Evolutionary conservation across 306 rosid genomes (phyloP).

Genomic region (apple (Malus domestica)): ASM211411v1 NC_041796.1:6297501-6298000

Average conservation of each 20-base stretch:
- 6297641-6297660: constrained; percentile 98
- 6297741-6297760: constrained; percentile 61
- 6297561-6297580: neutral
- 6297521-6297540: neutral
- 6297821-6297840: constrained; percentile 18
- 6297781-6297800: constrained; percentile 83
- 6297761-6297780: constrained; percentile 97
- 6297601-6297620: constrained; percentile 70
- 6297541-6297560: neutral
- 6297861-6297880: constrained; percentile 15
- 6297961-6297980: constrained; percentile 3
- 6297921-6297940: constrained; percentile 16
- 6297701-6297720: constrained; percentile 1
- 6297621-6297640: constrained; percentile 78
- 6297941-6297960: constrained; percentile 13
- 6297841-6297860: neutral
- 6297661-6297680: constrained; percentile 52
- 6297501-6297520: neutral
- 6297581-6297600: neutral
- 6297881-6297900: constrained; percentile 4
- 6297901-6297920: constrained; percentile 5
- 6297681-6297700: constrained; percentile 6
- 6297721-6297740: neutral
- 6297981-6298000: neutral
- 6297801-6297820: constrained; percentile 64